Evolutionary conservation across 306 rosid species (phyloP), one percentile per base, ranked within the genome.

Genomic region (Oemleria cerasiformis): DNA sequence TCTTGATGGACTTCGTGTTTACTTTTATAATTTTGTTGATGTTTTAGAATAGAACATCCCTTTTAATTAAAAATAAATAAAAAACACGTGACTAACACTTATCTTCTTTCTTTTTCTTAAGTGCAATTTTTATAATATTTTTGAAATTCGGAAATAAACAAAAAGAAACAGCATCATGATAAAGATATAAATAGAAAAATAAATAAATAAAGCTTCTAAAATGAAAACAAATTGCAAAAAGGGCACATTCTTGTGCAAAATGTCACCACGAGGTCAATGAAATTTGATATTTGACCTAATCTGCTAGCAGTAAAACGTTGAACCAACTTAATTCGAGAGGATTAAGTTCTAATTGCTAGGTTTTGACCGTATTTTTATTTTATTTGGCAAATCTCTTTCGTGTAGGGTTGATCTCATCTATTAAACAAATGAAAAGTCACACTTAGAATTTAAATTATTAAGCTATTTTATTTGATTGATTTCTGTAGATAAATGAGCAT

Each of bases 61-160:
- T n/a, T n/a, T n/a, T n/a, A n/a, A n/a, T n/a, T n/a, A n/a, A n/a
- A n/a, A n/a, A n/a, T n/a, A n/a, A n/a, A n/a, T n/a, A n/a, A n/a
- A n/a, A n/a, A n/a, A n/a, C n/a, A 58, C 21, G 65, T 60, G 63
- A 53, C 63, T 21, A 36, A 53, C 63, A 54, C 73, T 68, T 10
- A 4, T 60, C 34, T 63, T 9, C 15, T 21, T 0, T 54, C 10
- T 12, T 3, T 5, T 0, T 11, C 51, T 23, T 9, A 20, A 55
- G 21, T 9, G 5, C 4, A 8, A 20, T 20, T 8, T 47, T 16
- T 4, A 54, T n/a, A 4, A 12, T 25, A 4, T 47, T n/a, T 15
- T 51, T 19, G 62, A 36, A 67, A 50, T 42, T 50, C 11, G 17
- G 45, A 19, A 51, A 9, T 17, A 17, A 16, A 34, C 6, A 60